Evolutionary conservation across 352 stramenopile genomes (phyloP), one percentile per base, ranked within the genome.

Genomic region (Globisporangium recalcitrans): DNA sequence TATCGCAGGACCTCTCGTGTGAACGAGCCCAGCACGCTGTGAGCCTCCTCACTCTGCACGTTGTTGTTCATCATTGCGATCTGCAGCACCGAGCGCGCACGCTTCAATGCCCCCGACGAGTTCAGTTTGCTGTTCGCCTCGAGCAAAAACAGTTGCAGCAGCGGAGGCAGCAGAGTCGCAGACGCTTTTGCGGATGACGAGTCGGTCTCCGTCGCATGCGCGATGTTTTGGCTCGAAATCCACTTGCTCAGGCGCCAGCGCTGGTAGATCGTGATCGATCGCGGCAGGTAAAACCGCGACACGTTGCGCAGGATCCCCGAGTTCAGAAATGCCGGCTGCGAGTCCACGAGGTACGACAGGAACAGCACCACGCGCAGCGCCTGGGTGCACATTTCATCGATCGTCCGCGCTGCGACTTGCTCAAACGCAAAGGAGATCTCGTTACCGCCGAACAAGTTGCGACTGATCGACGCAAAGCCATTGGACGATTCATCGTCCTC

Each of bases 211-310:
- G 74, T 78, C n/a, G 72, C 60, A 21, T 75, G 74, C 14, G 68
- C 68, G 46, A 88, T 80, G 21, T 82, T 78, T 63, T 88, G 80
- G 38, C 65, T 87, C 24, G 77, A 67, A 32, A 92, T 57, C 75
- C 76, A 87, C 31, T 73, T 70, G 56, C 76, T 83, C n/a, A 89
- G 67, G n/a, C 71, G 70, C 80, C 80, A 92, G 27, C 77, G 78
- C 65, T 88, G 82, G 58, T 90, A 90, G 19, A 86, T 73, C 0
- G 72, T 79, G 52, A 92, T 89, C 1, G 80, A 70, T 36, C 83
- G 80, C 0, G 80, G 79, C 9, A 92, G 36, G 32, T 82, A 74
- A 14, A 74, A 63, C 6, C 69, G 71, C 31, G 82, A 60, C 11
- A 90, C 74, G 9, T 71, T 68, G 24, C 67, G 73, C 44, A 92